Conservation (phyloP, 1,284 basidiomycete species). For the Pascua guehoae region DNA sequence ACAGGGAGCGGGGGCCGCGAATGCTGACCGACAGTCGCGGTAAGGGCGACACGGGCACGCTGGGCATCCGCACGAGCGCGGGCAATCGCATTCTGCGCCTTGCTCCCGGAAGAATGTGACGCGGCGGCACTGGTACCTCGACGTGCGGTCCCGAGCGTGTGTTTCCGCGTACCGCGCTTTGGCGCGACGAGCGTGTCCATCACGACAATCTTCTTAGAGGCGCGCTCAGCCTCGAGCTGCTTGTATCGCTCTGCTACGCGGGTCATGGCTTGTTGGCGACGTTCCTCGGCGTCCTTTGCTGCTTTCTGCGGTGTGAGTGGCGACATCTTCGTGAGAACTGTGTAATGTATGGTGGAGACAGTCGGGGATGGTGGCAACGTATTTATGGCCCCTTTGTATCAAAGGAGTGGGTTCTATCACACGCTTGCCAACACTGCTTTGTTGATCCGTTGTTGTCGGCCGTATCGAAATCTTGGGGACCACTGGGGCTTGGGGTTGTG, state of each 20-base stretch:
- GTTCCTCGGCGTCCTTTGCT: constrained; percentile 29
- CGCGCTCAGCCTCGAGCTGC: constrained; percentile 35
- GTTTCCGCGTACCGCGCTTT: not conserved
- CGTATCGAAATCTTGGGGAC: too few species aligned
- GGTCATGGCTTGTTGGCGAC: constrained; percentile 28
- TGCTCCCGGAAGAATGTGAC: not conserved
- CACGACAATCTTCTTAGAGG: constrained; percentile 33
- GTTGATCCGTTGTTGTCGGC: not conserved
- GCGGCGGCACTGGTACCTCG: constrained; percentile 1
- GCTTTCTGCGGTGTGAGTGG: constrained; percentile 31
- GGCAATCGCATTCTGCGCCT: constrained; percentile 20
- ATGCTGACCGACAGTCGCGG: constrained; percentile 34
- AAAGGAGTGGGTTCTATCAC: not conserved
- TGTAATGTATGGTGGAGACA: too few species aligned
- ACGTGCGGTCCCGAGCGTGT: constrained; percentile 1
- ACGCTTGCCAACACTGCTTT: not conserved
- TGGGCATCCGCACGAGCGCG: constrained; percentile 38
- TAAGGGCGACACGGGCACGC: constrained; percentile 36
- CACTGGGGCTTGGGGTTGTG: not conserved
- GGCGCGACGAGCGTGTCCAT: constrained; percentile 26
- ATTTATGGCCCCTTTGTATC: not conserved
- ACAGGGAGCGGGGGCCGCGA: not conserved
- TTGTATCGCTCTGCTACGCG: constrained; percentile 34
- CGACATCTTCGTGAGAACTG: not conserved
- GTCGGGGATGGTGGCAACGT: not conserved